Conservation (phyloP, 805 yeast species). For the Cyberlindnera maclurae region DNA sequence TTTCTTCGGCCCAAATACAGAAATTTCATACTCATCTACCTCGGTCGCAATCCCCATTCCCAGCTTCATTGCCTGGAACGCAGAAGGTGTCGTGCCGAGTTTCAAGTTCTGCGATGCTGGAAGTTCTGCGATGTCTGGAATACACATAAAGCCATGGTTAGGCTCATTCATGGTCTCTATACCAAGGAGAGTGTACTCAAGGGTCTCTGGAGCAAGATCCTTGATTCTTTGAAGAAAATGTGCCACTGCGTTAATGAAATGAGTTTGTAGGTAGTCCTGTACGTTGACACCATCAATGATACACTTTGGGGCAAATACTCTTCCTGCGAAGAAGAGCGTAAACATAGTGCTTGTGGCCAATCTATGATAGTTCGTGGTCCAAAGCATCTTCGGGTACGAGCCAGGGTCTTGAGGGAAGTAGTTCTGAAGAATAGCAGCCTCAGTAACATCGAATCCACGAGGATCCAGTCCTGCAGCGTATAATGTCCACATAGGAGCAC, state of each 20-base stretch:
- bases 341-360: constrained; percentile 78
- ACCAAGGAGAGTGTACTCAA: constrained; percentile 54
- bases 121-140: constrained; percentile 41
- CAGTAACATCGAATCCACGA: constrained; percentile 55
- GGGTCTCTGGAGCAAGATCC: constrained; percentile 35
- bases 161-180: constrained; percentile 87
- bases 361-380: constrained; percentile 83
- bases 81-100: constrained; percentile 79
- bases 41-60: constrained; percentile 72
- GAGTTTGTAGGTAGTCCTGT: constrained; percentile 68
- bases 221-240: constrained; percentile 37
- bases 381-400: constrained; percentile 74
- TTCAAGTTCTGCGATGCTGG: constrained; percentile 62
- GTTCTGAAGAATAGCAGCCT: constrained; percentile 77
- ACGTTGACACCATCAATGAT: constrained; percentile 65
- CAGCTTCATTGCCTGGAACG: constrained; percentile 60
- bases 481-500: constrained; percentile 92
- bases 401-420: constrained; percentile 31
- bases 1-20: constrained; percentile 72
- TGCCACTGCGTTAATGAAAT: constrained; percentile 48
- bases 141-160: constrained; percentile 65
- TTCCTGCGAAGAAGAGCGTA: constrained; percentile 78
- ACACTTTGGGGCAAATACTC: constrained; percentile 68
- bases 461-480: constrained; percentile 87
- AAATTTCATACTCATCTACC: constrained; percentile 63